These are phyloP conservation scores for Orbilia oligospora DNA, from an alignment of 2,329 filamentous ascomycete species.

Conservation along the genomic window DNA sequence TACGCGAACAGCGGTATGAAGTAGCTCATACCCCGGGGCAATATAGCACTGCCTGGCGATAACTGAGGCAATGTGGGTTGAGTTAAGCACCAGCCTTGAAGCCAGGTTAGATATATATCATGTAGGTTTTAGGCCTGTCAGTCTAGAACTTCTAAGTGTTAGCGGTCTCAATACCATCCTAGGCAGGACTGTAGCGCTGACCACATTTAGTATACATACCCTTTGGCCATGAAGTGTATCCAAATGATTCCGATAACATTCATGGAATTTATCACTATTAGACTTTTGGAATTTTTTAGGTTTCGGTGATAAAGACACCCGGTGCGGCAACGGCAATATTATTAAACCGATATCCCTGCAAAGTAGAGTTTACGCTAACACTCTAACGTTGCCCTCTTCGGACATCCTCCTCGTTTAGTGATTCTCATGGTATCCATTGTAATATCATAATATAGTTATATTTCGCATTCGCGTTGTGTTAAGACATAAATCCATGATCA, in stretches of 20 bases:
- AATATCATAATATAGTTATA: slow-evolving; percentile 4
- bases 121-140: not conserved
- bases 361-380: slow-evolving; percentile 12
- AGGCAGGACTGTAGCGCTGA: not conserved
- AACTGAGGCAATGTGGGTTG: not conserved
- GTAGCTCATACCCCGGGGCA: not conserved
- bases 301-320: slow-evolving; percentile 1
- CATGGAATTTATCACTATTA: not conserved
- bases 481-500: not conserved
- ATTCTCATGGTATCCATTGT: not conserved
- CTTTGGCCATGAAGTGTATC: too few species aligned
- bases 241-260: too few species aligned
- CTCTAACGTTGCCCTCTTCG: not conserved
- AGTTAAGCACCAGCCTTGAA: not conserved
- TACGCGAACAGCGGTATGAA: not conserved
- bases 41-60: not conserved
- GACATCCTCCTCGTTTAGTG: not conserved
- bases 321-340: slow-evolving; percentile 9
- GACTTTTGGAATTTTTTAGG: not conserved
- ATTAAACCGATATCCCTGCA: slow-evolving; percentile 31
- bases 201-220: not conserved
- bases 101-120: not conserved
- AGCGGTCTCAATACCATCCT: too few species aligned
- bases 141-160: not conserved
- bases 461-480: not conserved